Evolutionary conservation across 2,329 filamentous ascomycete genomes (phyloP).

Genomic region (Pseudocercospora fuligena): DNA sequence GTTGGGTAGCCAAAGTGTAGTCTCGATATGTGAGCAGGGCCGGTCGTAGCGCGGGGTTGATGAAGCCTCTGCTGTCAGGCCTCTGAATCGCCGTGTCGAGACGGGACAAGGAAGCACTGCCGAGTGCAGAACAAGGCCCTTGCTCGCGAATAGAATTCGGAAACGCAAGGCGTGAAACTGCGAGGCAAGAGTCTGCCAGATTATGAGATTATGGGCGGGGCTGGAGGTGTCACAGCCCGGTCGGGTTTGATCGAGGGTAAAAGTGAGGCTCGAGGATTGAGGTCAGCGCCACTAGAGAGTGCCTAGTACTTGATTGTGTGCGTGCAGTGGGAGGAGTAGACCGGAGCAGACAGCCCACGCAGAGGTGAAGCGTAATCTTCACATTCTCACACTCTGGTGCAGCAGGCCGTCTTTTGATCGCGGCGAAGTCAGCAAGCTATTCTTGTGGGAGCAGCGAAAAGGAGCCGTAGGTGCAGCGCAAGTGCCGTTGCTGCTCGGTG

Average conservation of each 20-base stretch:
- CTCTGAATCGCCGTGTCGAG: conserved; percentile 24
- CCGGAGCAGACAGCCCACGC: background rate
- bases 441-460: conserved; percentile 7
- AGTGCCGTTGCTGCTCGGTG: conserved; percentile 2
- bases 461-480: conserved; percentile 7
- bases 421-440: background rate
- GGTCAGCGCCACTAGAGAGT: background rate
- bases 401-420: background rate
- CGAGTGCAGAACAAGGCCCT: conserved; percentile 25
- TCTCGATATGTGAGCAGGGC: conserved; percentile 26
- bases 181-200: conserved; percentile 27
- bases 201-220: conserved; percentile 28
- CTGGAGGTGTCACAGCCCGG: conserved; percentile 24
- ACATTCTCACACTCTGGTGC: conserved; percentile 5
- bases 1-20: conserved; percentile 30
- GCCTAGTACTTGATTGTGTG: background rate
- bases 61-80: conserved; percentile 22
- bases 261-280: conserved; percentile 29
- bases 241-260: conserved; percentile 16
- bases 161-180: conserved; percentile 37
- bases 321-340: background rate
- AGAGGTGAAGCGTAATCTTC: conserved; percentile 5
- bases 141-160: conserved; percentile 33
- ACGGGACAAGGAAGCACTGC: conserved; percentile 31
- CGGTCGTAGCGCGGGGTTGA: conserved; percentile 29